Evolutionary conservation across 257 asterid genomes (phyloP).

Genomic region (Fraxinus cuspidata): DNA sequence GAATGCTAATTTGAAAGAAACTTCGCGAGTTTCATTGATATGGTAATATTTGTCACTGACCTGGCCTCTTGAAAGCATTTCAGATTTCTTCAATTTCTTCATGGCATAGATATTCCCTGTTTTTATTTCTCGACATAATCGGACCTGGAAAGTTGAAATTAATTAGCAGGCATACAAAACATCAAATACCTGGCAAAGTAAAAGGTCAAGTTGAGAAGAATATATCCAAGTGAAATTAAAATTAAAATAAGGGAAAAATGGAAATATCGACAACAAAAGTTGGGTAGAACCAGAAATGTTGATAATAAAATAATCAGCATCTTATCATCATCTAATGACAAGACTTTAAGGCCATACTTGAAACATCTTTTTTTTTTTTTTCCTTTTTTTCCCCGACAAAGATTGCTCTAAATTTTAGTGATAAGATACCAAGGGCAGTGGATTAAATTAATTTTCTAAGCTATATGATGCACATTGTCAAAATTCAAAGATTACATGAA

Average conservation of each 20-base stretch:
- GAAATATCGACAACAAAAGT: background rate
- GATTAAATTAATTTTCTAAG: background rate
- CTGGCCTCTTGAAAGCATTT: slow-evolving; percentile 98
- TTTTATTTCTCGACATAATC: slow-evolving; percentile 88
- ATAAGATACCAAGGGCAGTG: background rate
- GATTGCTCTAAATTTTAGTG: background rate
- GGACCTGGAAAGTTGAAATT: slow-evolving; percentile 57
- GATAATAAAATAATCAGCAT: background rate
- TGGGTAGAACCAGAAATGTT: background rate
- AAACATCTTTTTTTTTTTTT: background rate
- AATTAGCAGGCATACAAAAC: slow-evolving; percentile 18
- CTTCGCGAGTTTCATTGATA: slow-evolving; percentile 21
- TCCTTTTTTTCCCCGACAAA: background rate
- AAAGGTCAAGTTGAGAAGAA: background rate
- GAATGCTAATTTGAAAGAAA: background rate
- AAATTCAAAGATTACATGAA: slow-evolving; percentile 15
- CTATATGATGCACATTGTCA: background rate
- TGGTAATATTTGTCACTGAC: slow-evolving; percentile 36
- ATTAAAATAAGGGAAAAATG: background rate
- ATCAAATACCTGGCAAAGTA: background rate
- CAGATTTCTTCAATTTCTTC: slow-evolving; percentile 97
- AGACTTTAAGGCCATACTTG: background rate
- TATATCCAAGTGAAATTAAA: background rate
- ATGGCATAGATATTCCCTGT: slow-evolving; percentile 96
- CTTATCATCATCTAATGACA: background rate